Evolutionary conservation across 2,329 filamentous ascomycete genomes (phyloP).

Genomic region (Talaromyces sp.): DNA sequence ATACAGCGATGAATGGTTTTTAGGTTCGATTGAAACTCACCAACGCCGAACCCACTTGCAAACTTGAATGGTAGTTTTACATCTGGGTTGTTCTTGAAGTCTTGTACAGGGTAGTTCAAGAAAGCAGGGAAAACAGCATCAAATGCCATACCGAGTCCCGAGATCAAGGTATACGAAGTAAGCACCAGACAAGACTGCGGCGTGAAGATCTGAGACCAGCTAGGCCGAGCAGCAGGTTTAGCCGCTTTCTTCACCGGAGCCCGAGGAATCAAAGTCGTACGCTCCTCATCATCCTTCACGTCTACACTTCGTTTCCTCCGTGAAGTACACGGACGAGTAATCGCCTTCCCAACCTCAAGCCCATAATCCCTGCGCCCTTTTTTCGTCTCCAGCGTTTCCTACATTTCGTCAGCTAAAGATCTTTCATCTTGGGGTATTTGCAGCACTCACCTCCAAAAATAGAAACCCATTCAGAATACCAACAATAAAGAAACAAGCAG

Average conservation of each 20-base stretch:
- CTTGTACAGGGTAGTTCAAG: conserved; percentile 71
- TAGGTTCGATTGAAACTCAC: conserved; percentile 26
- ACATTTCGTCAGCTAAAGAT: neutral
- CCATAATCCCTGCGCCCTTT: conserved; percentile 74
- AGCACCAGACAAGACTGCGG: conserved; percentile 75
- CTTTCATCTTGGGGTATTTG: too few relatives aligned
- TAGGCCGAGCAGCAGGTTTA: conserved; percentile 32
- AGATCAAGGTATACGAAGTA: conserved; percentile 75
- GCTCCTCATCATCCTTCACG: conserved; percentile 32
- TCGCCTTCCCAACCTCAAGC: conserved; percentile 68
- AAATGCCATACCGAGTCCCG: conserved; percentile 79
- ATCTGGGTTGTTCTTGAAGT: conserved; percentile 57
- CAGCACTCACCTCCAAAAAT: conserved; percentile 71
- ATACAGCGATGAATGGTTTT: too few relatives aligned
- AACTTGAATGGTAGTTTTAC: conserved; percentile 77
- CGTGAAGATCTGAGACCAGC: conserved; percentile 69
- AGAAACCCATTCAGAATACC: conserved; percentile 74
- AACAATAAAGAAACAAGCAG: conserved; percentile 73
- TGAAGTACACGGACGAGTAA: conserved; percentile 51
- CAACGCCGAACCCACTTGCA: conserved; percentile 74
- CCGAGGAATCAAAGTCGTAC: conserved; percentile 33
- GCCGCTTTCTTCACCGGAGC: conserved; percentile 18
- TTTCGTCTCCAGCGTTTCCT: conserved; percentile 79
- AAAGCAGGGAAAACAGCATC: conserved; percentile 90
- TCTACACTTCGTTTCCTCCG: conserved; percentile 21